Evolutionary conservation across 306 rosid genomes (phyloP).

Genomic region (Vigna hirtella): DNA sequence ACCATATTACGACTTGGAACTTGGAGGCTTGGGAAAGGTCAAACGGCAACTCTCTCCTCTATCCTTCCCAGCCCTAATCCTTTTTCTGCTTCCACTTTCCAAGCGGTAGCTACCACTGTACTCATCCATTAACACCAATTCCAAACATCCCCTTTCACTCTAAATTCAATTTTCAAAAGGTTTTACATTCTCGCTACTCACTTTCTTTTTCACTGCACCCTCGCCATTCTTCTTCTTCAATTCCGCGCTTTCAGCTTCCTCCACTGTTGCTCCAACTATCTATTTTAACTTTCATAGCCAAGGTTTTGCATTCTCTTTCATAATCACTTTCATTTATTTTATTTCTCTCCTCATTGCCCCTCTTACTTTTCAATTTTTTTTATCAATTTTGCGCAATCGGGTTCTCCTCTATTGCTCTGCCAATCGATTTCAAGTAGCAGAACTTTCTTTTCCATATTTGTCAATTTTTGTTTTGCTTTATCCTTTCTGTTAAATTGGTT

Average conservation of each 20-base stretch:
- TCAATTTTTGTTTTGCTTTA: slow-evolving; percentile 5
- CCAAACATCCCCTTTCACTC: slow-evolving; percentile 22
- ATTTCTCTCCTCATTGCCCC: slow-evolving; percentile 29
- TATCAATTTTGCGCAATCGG: slow-evolving; percentile 37
- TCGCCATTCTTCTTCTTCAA: slow-evolving; percentile 26
- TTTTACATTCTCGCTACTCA: slow-evolving; percentile 22
- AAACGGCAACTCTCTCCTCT: slow-evolving; percentile 33
- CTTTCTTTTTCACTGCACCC: slow-evolving; percentile 26
- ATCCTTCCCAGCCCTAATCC: slow-evolving; percentile 54
- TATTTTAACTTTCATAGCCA: slow-evolving; percentile 21
- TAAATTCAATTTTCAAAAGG: slow-evolving; percentile 46
- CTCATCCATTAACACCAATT: slow-evolving; percentile 38
- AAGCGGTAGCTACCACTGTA: slow-evolving; percentile 15
- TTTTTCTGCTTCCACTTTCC: slow-evolving; percentile 1
- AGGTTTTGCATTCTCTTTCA: slow-evolving; percentile 42
- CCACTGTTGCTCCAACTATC: slow-evolving; percentile 34
- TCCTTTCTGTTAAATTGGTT: slow-evolving; percentile 14
- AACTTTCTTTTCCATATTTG: not conserved
- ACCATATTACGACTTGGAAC: slow-evolving; percentile 52
- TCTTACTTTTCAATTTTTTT: slow-evolving; percentile 3
- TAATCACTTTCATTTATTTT: not conserved
- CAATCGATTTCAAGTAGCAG: slow-evolving; percentile 18
- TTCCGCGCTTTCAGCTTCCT: slow-evolving; percentile 21
- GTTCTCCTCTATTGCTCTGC: slow-evolving; percentile 23
- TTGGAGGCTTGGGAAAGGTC: slow-evolving; percentile 53